These are phyloP conservation scores for Xylaria sp. DNA, from an alignment of 2,329 filamentous ascomycete species.

Conservation along the genomic window DNA sequence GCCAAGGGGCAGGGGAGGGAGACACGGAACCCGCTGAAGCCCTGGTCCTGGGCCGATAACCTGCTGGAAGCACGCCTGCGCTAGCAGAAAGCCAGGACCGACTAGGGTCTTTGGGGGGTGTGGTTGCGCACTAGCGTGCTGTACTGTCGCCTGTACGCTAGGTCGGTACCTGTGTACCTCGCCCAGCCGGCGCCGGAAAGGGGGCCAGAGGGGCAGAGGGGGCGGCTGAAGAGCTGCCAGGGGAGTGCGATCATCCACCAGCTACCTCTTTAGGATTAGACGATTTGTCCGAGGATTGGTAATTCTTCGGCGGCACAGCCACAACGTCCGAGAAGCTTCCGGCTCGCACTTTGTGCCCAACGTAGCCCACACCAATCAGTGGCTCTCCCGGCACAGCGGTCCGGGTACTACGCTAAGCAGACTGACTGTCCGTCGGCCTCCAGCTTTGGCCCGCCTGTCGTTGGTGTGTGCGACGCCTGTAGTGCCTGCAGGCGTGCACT, in stretches of 20 bases:
- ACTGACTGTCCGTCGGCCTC: slow-evolving; percentile 29
- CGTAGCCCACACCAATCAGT: slow-evolving; percentile 20
- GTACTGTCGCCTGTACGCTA: background rate
- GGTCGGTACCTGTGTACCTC: slow-evolving; percentile 1
- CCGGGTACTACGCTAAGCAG: slow-evolving; percentile 26
- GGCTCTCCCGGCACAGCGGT: slow-evolving; percentile 38
- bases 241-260: slow-evolving; percentile 39
- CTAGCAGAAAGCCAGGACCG: background rate
- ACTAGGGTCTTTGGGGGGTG: background rate
- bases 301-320: slow-evolving; percentile 40
- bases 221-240: slow-evolving; percentile 12
- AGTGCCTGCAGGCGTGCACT: slow-evolving; percentile 11
- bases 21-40: slow-evolving; percentile 25
- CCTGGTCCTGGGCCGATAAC: slow-evolving; percentile 36
- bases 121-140: background rate
- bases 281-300: background rate
- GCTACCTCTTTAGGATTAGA: slow-evolving; percentile 28
- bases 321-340: slow-evolving; percentile 46
- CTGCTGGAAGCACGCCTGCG: slow-evolving; percentile 21
- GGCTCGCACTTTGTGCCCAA: slow-evolving; percentile 46
- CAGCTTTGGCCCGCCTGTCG: slow-evolving; percentile 8
- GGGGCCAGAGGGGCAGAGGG: slow-evolving; percentile 5
- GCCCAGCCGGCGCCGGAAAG: slow-evolving; percentile 22
- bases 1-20: slow-evolving; percentile 28
- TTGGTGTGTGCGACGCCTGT: background rate